Percentiles rank a stretch among this genome's conserved stretches.
These are phyloP conservation scores for Aspergillus sclerotiicarbonarius DNA, from an alignment of 495 filamentous ascomycete genomes.

Conservation along the genomic window DNA sequence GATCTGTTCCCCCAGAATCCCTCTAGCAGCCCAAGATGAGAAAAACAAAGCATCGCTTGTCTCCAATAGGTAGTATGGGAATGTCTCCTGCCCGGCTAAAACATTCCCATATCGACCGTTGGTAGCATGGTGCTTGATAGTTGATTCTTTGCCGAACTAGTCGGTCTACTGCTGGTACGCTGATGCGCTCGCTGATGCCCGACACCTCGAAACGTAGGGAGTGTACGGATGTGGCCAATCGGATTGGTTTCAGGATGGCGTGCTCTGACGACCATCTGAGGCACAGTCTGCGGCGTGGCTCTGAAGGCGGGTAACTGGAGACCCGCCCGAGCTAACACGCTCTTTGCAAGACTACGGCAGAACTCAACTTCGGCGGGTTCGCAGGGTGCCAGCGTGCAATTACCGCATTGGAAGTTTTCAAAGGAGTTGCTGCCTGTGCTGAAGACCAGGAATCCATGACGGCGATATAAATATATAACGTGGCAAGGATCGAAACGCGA, in stretches of 20 bases:
- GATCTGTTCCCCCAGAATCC: conserved; percentile 11
- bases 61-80: conserved; percentile 5
- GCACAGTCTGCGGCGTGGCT: conserved; percentile 37
- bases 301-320: conserved; percentile 22
- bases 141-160: conserved; percentile 5
- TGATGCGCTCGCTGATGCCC: conserved; percentile 63
- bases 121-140: conserved; percentile 2
- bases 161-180: conserved; percentile 42
- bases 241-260: conserved; percentile 24
- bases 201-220: conserved; percentile 25
- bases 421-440: conserved; percentile 41
- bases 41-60: background rate
- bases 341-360: conserved; percentile 39
- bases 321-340: conserved; percentile 23
- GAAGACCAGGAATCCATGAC: conserved; percentile 24
- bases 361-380: conserved; percentile 47
- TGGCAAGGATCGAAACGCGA: conserved; percentile 34
- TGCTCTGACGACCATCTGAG: conserved; percentile 28
- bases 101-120: background rate
- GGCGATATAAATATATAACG: conserved; percentile 26
- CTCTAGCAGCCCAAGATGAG: conserved; percentile 4
- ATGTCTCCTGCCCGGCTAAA: conserved; percentile 1
- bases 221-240: conserved; percentile 20
- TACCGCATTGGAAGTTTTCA: conserved; percentile 30
- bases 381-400: conserved; percentile 31